Percentiles rank a stretch among this genome's conserved stretches.
phyloP scores from a whole-genome alignment of 495 filamentous ascomycete species.

The Tuber indicum region DNA sequence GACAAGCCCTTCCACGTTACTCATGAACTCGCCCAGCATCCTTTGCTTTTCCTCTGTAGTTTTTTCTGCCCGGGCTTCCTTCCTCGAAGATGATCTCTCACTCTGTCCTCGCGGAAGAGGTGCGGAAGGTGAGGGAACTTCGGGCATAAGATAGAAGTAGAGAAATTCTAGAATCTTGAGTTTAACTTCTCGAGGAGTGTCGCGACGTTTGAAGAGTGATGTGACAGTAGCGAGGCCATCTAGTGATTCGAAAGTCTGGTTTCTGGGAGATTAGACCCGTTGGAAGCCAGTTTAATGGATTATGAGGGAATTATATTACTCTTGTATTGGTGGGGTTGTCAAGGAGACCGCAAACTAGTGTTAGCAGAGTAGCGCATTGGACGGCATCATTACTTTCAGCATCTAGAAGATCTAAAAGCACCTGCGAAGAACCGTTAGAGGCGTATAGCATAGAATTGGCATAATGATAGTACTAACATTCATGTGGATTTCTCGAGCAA shows the following conservation, averaged over 20 bases:
- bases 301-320: constrained; percentile 15
- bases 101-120: constrained; percentile 40
- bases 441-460: background rate
- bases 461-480: constrained; percentile 53
- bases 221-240: constrained; percentile 92
- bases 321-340: constrained; percentile 78
- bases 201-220: constrained; percentile 77
- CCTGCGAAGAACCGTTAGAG: constrained; percentile 42
- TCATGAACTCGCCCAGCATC: constrained; percentile 71
- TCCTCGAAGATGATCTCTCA: constrained; percentile 45
- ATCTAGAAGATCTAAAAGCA: constrained; percentile 91
- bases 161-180: constrained; percentile 90
- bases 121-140: constrained; percentile 52
- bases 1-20: constrained; percentile 85
- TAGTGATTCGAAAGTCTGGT: constrained; percentile 71
- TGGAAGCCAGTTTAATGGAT: background rate
- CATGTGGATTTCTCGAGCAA: constrained; percentile 89
- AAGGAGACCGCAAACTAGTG: constrained; percentile 80
- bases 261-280: constrained; percentile 8
- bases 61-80: constrained; percentile 44
- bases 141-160: constrained; percentile 97
- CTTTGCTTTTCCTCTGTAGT: constrained; percentile 84
- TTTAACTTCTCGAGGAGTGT: constrained; percentile 79
- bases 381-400: constrained; percentile 84
- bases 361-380: constrained; percentile 80